Conservation (phyloP, 2,329 filamentous ascomycete genomes). For the Fusarium phyllophilum region DNA sequence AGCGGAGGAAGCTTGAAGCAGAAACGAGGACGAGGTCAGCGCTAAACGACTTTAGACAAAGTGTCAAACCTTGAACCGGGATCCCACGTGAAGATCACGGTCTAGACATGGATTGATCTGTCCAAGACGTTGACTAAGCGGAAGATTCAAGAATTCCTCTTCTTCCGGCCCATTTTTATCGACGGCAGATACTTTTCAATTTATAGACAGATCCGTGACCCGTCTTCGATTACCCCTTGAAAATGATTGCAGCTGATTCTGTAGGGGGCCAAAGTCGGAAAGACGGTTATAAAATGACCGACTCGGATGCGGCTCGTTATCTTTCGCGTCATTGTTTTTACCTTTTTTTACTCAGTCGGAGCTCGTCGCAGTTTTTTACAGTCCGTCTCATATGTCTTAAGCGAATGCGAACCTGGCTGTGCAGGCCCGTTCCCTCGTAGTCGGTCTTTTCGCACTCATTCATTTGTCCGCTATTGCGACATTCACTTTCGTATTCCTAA, state of each 20-base stretch:
- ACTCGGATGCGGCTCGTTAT: neutral
- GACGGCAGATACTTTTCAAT: neutral
- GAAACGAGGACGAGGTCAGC: neutral
- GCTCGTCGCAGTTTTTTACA: neutral
- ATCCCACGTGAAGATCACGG: neutral
- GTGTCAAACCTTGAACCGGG: neutral
- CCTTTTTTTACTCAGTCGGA: neutral
- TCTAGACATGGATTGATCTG: neutral
- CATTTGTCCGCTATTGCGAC: neutral
- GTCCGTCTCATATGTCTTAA: neutral
- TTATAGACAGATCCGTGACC: neutral
- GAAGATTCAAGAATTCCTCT: neutral
- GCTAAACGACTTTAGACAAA: neutral
- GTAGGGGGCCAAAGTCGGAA: neutral
- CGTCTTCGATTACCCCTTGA: neutral
- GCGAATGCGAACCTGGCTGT: neutral
- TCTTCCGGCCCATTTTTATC: constrained; percentile 14
- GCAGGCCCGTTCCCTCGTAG: neutral
- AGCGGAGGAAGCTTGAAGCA: neutral
- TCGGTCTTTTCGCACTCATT: neutral
- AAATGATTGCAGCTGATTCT: neutral
- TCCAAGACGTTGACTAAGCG: neutral
- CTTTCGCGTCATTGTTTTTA: neutral
- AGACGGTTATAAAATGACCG: neutral
- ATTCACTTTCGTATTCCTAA: neutral